Evolutionary conservation across 2,329 filamentous ascomycete species (phyloP), one percentile per base, ranked within the genome.

Genomic region (Verticillium albo-atrum): DNA sequence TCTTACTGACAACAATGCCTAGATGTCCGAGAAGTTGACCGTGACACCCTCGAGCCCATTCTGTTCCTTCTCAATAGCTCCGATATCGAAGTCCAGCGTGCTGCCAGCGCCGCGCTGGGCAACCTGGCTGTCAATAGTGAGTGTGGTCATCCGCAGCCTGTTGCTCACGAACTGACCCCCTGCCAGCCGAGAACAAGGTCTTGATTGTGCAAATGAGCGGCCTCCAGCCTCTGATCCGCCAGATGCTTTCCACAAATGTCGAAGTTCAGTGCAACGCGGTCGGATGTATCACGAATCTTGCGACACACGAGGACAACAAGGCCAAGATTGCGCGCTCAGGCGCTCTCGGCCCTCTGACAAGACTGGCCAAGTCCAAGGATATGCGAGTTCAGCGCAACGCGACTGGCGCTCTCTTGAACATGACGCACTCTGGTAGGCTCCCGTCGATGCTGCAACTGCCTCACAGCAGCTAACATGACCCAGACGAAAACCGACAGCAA

Each of bases 221-320:
- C 27, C 84, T 99, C 62, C 88, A 88, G 57, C 94, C 95, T 57
- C 83, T 99, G 61, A 99, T 98, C 76, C 89, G 91, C 65, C 95
- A 99, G 77, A 99, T 99, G 95, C 92, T 96, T 78, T 98, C 94
- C 59, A 86, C 89, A 54, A 99, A 99, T 69, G 95, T 99, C 67
- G 95, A 99, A 74, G 95, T 99, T 27, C 95, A 99, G 77, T 99
- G 95, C 81, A 99, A 99, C 75, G 95, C 95, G 51, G 95, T 99
- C 62, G 95, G 95, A 56, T 99, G 95, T 79, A 99, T 99, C 74
- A 99, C 95, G 53, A 99, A 99, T 72, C 79, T 99, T 59, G 95
- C 95, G 58, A 99, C 95, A 3, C 95, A 99, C 71, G 95, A 99
- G 77, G 95, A 98, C 68, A 99, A 99, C 79, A 99, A 99, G 79